Evolutionary conservation across 2,329 filamentous ascomycete genomes (phyloP).

Genomic region (Salinomyces thailandicus): DNA sequence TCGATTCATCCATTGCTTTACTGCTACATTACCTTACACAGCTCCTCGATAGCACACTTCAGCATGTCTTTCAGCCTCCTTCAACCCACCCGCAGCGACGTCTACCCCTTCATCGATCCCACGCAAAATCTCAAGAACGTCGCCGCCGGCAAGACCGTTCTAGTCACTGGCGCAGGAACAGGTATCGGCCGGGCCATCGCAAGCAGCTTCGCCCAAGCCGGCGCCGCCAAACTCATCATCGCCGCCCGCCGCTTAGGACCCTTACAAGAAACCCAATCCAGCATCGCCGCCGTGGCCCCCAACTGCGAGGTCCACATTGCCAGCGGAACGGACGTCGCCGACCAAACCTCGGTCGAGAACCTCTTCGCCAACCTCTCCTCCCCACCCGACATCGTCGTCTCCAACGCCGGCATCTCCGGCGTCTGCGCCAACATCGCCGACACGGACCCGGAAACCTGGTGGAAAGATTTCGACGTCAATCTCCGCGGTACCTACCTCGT

Average conservation of each 20-base stretch:
- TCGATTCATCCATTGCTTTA: no score
- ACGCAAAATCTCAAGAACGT: slow-evolving; percentile 3
- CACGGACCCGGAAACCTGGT: slow-evolving; percentile 6
- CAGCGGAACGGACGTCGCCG: slow-evolving; percentile 2
- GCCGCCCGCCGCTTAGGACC: slow-evolving; percentile 3
- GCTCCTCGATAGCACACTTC: no score
- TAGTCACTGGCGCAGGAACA: slow-evolving; percentile 6
- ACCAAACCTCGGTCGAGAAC: no score
- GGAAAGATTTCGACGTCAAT: slow-evolving; percentile 35
- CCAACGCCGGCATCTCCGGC: slow-evolving; percentile 3
- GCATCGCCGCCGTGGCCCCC: slow-evolving; percentile 2
- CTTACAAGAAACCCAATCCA: slow-evolving; percentile 4
- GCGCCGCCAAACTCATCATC: slow-evolving; percentile 3
- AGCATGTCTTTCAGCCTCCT: neutral
- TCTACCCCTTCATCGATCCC: slow-evolving; percentile 9
- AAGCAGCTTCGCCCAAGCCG: slow-evolving; percentile 6
- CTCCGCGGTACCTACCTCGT: slow-evolving; percentile 31
- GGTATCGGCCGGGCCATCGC: slow-evolving; percentile 6
- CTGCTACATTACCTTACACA: no score
- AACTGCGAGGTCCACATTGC: slow-evolving; percentile 4
- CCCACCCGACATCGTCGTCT: slow-evolving; percentile 6
- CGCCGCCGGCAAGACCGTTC: slow-evolving; percentile 4
- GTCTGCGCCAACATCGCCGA: neutral
- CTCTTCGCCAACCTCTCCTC: no score
- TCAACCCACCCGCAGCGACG: slow-evolving; percentile 2